Base-by-base conservation (phyloP, 2,329 filamentous ascomycete species). In the Alternaria brassicicola region DNA sequence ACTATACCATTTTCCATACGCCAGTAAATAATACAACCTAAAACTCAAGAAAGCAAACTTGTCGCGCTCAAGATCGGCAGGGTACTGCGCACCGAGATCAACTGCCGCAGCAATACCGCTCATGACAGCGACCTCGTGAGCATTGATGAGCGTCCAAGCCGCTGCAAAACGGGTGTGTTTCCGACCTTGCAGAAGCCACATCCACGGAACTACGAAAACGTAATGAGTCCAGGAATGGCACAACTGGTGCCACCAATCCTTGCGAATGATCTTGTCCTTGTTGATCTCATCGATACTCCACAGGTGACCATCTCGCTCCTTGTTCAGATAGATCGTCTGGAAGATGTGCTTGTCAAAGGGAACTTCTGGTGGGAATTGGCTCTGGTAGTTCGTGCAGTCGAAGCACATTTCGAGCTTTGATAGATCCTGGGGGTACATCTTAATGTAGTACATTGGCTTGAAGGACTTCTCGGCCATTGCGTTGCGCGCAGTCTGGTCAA, bases 341-440 rank as follows among this genome's bases (percentile, higher is more conserved):
- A 90, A 92, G 15, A 92, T 84, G 66, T 90, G 88, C 50, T 85
- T 80, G 25, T 85, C 82, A 51, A 84, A 83, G 0, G 82, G 80
- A 0, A 84, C 78, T 2, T 79, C 74, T 1, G 86, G 86, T 5
- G 76, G 75, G 62, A 92, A 89, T 70, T 92, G 89, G 42, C 87
- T 83, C 72, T 92, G 89, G 76, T 92, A 91, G 72, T 91, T 90
- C 35, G 87, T 89, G 77, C 88, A 90, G 74, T 92, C 88, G 76
- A 91, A 92, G 55, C 85, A 88, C 82, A 80, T 86, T 71, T 86
- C 84, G 33, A 82, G 83, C 72, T 86, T 85, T 2, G 79, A 83
- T 1, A 81, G 80, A 64, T 88, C 83, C 13, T 82, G 59, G 0
- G 79, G 75, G 70, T 89, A 89, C 51, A 82, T 83, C 54, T 87